Percentiles rank a stretch among this genome's conserved stretches.
phyloP scores from a whole-genome alignment of 1,284 basidiomycete genomes.

The Athelia sp. region DNA sequence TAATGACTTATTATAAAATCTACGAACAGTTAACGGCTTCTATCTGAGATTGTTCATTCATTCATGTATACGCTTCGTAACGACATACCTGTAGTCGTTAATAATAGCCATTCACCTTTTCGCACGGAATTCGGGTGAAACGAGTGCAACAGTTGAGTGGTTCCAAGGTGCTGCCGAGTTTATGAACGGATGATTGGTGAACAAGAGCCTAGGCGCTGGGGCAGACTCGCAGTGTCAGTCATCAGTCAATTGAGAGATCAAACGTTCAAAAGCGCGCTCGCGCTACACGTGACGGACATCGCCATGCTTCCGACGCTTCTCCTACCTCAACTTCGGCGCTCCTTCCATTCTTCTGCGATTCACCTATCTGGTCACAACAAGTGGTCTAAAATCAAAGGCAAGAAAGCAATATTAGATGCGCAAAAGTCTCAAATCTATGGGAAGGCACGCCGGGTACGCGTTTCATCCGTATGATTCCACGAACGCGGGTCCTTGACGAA shows the following conservation, averaged over 20 bases:
- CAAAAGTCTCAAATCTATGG: slow-evolving; percentile 59
- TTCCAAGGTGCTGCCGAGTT: no score
- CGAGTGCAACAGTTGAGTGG: no score
- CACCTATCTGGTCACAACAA: not conserved
- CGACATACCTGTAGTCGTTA: not conserved
- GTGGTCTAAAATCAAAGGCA: slow-evolving; percentile 89
- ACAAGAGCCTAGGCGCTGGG: no score
- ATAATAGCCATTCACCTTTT: not conserved
- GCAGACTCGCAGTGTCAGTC: not conserved
- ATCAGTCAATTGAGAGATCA: not conserved
- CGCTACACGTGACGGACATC: not conserved
- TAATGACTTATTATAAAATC: not conserved
- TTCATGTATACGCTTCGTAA: not conserved
- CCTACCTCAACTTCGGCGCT: not conserved
- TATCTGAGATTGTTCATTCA: not conserved
- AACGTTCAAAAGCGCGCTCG: not conserved
- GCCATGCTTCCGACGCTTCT: slow-evolving; percentile 1
- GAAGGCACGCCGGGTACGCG: slow-evolving; percentile 52
- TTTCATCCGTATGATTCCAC: not conserved
- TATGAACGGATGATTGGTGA: no score
- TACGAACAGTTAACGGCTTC: not conserved
- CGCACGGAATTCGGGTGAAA: no score
- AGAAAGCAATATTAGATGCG: slow-evolving; percentile 70
- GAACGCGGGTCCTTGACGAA: no score
- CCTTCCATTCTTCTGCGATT: not conserved